These are phyloP conservation scores for Rhodotorula sp. DNA, from an alignment of 1,284 basidiomycete species.

Conservation along the genomic window DNA sequence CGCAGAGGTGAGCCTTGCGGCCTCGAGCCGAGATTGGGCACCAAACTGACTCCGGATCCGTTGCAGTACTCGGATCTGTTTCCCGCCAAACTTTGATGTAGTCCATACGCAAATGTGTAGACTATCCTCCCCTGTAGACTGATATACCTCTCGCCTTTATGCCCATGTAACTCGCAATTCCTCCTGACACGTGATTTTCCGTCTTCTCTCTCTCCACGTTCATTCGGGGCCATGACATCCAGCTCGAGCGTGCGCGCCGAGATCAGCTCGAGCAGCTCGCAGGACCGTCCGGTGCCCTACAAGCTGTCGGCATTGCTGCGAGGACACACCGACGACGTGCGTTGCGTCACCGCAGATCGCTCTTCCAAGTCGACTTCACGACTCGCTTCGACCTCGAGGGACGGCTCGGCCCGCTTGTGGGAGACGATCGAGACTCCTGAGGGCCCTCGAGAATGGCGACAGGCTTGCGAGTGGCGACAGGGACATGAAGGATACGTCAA, in stretches of 20 bases:
- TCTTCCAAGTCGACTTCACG: neutral
- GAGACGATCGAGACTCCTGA: neutral
- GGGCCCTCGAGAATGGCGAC: slow-evolving; percentile 5
- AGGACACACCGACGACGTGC: slow-evolving; percentile 33
- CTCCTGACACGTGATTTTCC: too few relatives aligned
- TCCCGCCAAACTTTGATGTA: slow-evolving; percentile 8
- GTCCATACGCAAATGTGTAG: neutral
- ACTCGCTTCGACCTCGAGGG: slow-evolving; percentile 80
- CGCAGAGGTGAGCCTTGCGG: slow-evolving; percentile 22
- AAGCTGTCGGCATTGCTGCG: slow-evolving; percentile 19
- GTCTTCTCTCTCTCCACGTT: too few relatives aligned
- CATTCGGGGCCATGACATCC: too few relatives aligned
- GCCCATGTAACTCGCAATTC: too few relatives aligned
- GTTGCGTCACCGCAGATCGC: slow-evolving; percentile 13
- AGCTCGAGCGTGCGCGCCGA: too few relatives aligned
- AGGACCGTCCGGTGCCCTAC: neutral
- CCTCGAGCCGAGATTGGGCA: neutral
- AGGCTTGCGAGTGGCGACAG: neutral
- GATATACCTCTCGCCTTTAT: too few relatives aligned
- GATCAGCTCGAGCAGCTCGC: neutral
- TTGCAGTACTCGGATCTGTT: slow-evolving; percentile 29
- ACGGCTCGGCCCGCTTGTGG: slow-evolving; percentile 85
- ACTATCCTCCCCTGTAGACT: slow-evolving; percentile 3
- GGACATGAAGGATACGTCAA: slow-evolving; percentile 69
- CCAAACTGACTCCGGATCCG: neutral